Base-by-base conservation (phyloP, 345 rosid species). In the Jatropha curcas region DNA sequence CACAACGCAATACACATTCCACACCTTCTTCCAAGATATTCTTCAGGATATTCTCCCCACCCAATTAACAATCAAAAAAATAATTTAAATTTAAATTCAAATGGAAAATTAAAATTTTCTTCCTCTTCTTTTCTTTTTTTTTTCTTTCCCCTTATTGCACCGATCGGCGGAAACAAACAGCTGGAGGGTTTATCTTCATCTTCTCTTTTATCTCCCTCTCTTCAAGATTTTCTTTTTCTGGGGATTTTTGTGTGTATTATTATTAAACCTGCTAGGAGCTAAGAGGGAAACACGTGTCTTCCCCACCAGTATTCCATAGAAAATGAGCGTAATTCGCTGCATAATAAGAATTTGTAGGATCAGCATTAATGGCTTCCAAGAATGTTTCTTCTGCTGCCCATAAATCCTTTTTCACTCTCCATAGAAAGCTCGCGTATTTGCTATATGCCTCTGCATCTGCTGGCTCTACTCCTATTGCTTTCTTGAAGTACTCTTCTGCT, bases 331-430 rank as follows among this genome's bases (percentile, higher is more conserved):
- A 95, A 71, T 82, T 84, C 28, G 93, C 94, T 0, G 99, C 91
- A 56, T 92, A 75, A 57, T 65, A 78, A 16, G 98, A 78, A 85
- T 91, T 92, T 50, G 78, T 68, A 0, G 99, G 98, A 52, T 92
- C 98, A 0, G 83, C 93, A 52, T 91, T 77, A 37, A 91, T 95
- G 58, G 99, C 98, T 82, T 86, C 93, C 77, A 90, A 73, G 84
- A 83, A 95, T 10, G 88, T 88, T 79, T 95, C 99, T 76, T 92
- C 98, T 0, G 99, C 99, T n/a, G 93, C 98, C 96, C 96, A 92
- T 28, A 90, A 83, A 61, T 95, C 97, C 25, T 86, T 85, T 75
- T 80, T 83, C 58, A 64, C 96, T 75, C 68, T 85, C 99, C 99
- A 95, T 31, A 95, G 75, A 86, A 95, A 95, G 71, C 62, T 80